phyloP scores from a whole-genome alignment of 140 eudicot genomes.

The Senecio squalidus region DNA sequence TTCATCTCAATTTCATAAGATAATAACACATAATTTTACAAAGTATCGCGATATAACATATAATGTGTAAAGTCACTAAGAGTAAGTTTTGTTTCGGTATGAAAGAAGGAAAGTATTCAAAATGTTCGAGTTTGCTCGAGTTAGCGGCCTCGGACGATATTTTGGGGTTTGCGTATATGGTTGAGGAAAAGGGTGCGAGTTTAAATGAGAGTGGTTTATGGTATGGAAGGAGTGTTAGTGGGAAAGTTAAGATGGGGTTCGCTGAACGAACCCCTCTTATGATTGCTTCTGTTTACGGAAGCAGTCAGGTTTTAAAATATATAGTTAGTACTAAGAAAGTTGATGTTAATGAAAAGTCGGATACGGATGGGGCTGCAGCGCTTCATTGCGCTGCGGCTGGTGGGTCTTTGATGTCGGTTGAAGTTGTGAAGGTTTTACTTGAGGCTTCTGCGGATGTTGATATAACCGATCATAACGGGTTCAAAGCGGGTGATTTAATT shows the following conservation, averaged over 20 bases:
- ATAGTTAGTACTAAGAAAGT: slow-evolving; percentile 20
- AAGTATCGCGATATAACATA: not conserved
- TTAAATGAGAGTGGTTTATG: slow-evolving; percentile 54
- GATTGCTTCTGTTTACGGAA: slow-evolving; percentile 75
- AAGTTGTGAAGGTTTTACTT: slow-evolving; percentile 6
- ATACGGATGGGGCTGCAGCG: not conserved
- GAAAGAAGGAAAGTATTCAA: slow-evolving; percentile 29
- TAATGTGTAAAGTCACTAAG: slow-evolving; percentile 47
- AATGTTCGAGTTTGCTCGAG: slow-evolving; percentile 54
- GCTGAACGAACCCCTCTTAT: slow-evolving; percentile 29
- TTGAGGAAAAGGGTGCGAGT: slow-evolving; percentile 40
- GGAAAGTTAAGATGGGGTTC: slow-evolving; percentile 19
- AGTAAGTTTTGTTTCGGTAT: slow-evolving; percentile 25
- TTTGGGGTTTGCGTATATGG: slow-evolving; percentile 32
- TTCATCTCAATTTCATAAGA: slow-evolving; percentile 6
- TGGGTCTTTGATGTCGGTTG: slow-evolving; percentile 31
- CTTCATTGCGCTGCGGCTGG: slow-evolving; percentile 9
- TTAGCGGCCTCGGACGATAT: slow-evolving; percentile 68
- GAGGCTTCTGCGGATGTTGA: slow-evolving; percentile 7
- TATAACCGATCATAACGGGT: not conserved
- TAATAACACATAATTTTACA: not conserved
- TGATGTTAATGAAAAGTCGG: not conserved
- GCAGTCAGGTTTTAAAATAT: slow-evolving; percentile 42
- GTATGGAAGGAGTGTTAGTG: slow-evolving; percentile 62
- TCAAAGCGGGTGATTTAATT: slow-evolving; percentile 4